Percentiles rank a stretch among this genome's conserved stretches.
phyloP scores from a whole-genome alignment of 2,329 filamentous ascomycete genomes.

The Neofusicoccum umdonicola region DNA sequence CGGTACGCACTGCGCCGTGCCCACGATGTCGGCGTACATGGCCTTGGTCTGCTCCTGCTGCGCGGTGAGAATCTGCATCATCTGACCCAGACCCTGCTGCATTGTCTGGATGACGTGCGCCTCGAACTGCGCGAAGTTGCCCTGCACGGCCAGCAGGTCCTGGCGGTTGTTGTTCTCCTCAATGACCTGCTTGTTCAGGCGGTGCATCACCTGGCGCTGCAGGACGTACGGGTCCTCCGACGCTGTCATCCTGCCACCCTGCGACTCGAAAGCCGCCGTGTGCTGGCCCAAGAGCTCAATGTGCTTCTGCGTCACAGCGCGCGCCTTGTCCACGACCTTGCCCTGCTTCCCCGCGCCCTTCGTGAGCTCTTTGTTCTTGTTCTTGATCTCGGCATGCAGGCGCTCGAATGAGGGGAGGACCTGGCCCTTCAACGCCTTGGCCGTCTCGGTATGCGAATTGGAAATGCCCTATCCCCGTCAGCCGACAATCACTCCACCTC shows the following conservation, averaged over 20 bases:
- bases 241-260: slow-evolving; percentile 67
- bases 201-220: slow-evolving; percentile 75
- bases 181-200: slow-evolving; percentile 83
- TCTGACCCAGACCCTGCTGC: slow-evolving; percentile 78
- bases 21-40: slow-evolving; percentile 81
- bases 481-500: not conserved
- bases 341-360: slow-evolving; percentile 77
- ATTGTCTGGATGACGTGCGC: slow-evolving; percentile 78
- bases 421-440: slow-evolving; percentile 81
- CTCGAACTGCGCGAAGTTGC: slow-evolving; percentile 85
- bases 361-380: slow-evolving; percentile 86
- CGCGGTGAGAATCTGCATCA: slow-evolving; percentile 74
- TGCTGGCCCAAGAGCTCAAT: slow-evolving; percentile 91
- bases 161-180: slow-evolving; percentile 96
- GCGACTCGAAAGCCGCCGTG: slow-evolving; percentile 74
- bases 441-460: slow-evolving; percentile 86
- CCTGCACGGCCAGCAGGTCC: slow-evolving; percentile 87
- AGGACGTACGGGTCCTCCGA: slow-evolving; percentile 85
- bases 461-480: slow-evolving; percentile 63
- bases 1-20: slow-evolving; percentile 71
- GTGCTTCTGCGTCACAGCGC: slow-evolving; percentile 84
- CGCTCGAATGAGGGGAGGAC: slow-evolving; percentile 87
- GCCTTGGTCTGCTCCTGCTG: slow-evolving; percentile 79
- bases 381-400: slow-evolving; percentile 93
- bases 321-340: slow-evolving; percentile 89